Conservation (phyloP, 495 filamentous ascomycete species). For the Achaetomiella virescens region DNA sequence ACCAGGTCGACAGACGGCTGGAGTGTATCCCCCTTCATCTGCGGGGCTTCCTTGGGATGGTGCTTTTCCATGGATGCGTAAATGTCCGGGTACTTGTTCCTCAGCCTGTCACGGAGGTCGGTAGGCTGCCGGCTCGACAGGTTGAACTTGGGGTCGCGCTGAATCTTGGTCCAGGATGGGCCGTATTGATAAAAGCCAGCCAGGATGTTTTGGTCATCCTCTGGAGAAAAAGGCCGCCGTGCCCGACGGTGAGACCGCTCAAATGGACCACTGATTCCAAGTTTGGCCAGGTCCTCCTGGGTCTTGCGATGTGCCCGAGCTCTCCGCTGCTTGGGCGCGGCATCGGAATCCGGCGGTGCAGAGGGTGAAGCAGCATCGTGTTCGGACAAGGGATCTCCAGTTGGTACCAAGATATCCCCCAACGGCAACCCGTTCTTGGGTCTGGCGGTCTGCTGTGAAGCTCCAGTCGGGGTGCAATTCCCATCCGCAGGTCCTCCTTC, state of each 20-base stretch:
- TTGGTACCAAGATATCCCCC: constrained; percentile 40
- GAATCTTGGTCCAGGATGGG: constrained; percentile 74
- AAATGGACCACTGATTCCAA: constrained; percentile 52
- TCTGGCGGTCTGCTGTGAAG: constrained; percentile 17
- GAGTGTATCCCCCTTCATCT: constrained; percentile 20
- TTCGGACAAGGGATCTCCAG: constrained; percentile 21
- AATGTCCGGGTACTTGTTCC: constrained; percentile 68
- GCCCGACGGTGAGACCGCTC: constrained; percentile 49
- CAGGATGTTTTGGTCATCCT: constrained; percentile 72
- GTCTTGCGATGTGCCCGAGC: constrained; percentile 50
- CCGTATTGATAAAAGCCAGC: constrained; percentile 70
- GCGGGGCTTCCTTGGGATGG: constrained; percentile 30
- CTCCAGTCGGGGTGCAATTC: not conserved
- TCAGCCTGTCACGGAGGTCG: constrained; percentile 75
- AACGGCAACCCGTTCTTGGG: constrained; percentile 36
- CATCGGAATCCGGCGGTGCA: constrained; percentile 15
- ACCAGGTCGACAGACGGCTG: constrained; percentile 38
- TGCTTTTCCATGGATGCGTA: constrained; percentile 52
- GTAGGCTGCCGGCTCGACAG: constrained; percentile 64
- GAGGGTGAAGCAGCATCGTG: constrained; percentile 10
- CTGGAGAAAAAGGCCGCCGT: constrained; percentile 59
- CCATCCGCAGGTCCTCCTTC: constrained; percentile 20
- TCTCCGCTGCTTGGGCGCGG: constrained; percentile 33
- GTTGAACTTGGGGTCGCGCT: constrained; percentile 60
- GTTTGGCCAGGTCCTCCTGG: constrained; percentile 47